Percentiles rank a stretch among this genome's conserved stretches.
Evolutionary conservation across 441 rosid species (phyloP).

Genomic region (Biscutella laevigata): DNA sequence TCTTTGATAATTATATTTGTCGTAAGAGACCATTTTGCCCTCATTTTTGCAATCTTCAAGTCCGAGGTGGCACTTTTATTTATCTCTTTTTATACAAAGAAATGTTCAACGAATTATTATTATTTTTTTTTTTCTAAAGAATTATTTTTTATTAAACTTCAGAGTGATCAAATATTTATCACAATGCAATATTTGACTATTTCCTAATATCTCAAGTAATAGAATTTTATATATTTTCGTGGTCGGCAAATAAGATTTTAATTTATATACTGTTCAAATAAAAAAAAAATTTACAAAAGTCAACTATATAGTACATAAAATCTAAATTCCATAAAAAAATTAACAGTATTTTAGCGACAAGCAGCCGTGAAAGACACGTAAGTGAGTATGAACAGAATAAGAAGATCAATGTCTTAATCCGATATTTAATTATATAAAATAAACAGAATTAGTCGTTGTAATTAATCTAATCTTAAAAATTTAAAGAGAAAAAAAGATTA

Average conservation of each 20-base stretch:
- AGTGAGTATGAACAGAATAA: neutral
- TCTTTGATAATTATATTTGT: neutral
- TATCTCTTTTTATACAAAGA: no score
- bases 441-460: neutral
- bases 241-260: conserved; percentile 14
- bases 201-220: no score
- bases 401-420: conserved; percentile 29
- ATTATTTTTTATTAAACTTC: no score
- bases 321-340: neutral
- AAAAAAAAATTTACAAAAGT: conserved; percentile 5
- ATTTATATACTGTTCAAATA: conserved; percentile 16
- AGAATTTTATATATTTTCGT: neutral
- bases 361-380: conserved; percentile 21
- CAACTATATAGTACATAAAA: conserved; percentile 12
- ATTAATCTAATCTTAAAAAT: no score
- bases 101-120: no score
- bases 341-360: conserved; percentile 5
- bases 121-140: no score
- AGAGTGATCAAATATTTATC: no score
- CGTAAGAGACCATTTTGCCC: neutral
- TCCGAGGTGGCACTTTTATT: conserved; percentile 7
- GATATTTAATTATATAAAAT: neutral
- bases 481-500: no score
- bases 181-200: no score
- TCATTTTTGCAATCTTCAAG: neutral